A percentile compares a stretch with the other conserved stretches of the same genome.
These are phyloP conservation scores for Actinomortierella wolfii DNA, from an alignment of 371 early-diverging fungal genomes.

Conservation along the genomic window DNA sequence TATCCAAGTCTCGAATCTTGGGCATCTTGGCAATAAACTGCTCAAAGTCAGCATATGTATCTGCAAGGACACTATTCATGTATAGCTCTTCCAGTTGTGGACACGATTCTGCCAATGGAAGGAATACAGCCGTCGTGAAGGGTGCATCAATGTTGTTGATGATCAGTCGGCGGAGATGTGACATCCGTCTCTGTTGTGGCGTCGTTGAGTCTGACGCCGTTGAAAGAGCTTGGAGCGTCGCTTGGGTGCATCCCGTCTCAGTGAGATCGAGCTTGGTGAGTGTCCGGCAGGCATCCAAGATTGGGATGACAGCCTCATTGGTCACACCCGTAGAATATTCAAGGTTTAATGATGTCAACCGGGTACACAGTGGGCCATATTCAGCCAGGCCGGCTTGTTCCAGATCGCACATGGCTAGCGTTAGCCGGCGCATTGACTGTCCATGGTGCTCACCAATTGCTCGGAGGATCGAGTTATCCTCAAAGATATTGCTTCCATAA, in stretches of 20 bases:
- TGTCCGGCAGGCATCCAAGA: conserved; percentile 24
- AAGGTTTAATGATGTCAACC: conserved; percentile 30
- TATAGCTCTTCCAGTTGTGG: conserved; percentile 33
- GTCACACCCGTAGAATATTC: conserved; percentile 40
- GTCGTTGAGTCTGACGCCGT: conserved; percentile 15
- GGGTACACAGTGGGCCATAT: conserved; percentile 18
- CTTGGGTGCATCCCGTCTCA: conserved; percentile 35
- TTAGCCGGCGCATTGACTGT: conserved; percentile 32
- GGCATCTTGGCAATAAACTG: conserved; percentile 26
- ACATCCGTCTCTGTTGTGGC: conserved; percentile 15
- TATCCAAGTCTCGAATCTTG: conserved; percentile 24
- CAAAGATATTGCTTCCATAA: conserved; percentile 35
- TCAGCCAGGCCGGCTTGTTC: conserved; percentile 29
- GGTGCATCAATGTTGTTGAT: conserved; percentile 43
- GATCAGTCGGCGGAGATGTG: conserved; percentile 19
- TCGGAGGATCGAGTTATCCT: conserved; percentile 19
- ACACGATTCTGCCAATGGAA: conserved; percentile 34
- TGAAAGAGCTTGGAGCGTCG: conserved; percentile 27
- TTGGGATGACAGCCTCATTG: conserved; percentile 25
- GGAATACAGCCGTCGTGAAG: conserved; percentile 22
- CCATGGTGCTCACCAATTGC: conserved; percentile 33
- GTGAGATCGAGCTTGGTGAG: conserved; percentile 35
- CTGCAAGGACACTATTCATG: conserved; percentile 45
- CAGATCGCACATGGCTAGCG: conserved; percentile 34
- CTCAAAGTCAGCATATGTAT: conserved; percentile 29